These are phyloP conservation scores for Penicillium thymicola DNA, from an alignment of 2,329 filamentous ascomycete genomes.

Conservation along the genomic window DNA sequence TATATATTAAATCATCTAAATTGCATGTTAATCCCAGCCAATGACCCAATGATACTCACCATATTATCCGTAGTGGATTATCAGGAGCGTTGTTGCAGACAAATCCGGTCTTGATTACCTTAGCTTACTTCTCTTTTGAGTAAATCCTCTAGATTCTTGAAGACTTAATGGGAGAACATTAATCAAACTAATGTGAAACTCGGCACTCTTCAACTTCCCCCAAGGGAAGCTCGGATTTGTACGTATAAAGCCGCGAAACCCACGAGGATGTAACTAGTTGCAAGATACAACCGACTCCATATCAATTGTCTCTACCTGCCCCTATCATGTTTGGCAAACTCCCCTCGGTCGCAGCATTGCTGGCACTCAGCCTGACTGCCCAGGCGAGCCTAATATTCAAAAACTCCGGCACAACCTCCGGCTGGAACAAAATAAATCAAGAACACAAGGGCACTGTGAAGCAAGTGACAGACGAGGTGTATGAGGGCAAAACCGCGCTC, in stretches of 20 bases:
- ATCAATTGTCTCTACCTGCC: background rate
- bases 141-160: background rate
- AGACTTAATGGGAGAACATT: background rate
- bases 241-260: background rate
- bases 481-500: slow-evolving; percentile 40
- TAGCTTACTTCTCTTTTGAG: background rate
- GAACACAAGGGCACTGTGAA: slow-evolving; percentile 46
- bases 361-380: background rate
- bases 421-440: slow-evolving; percentile 41
- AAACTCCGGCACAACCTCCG: slow-evolving; percentile 32
- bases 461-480: slow-evolving; percentile 43
- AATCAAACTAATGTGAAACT: background rate
- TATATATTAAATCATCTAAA: background rate
- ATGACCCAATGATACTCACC: background rate
- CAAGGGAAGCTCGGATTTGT: background rate
- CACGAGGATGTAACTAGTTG: background rate
- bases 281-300: background rate
- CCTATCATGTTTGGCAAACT: background rate
- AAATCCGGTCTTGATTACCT: background rate
- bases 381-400: slow-evolving; percentile 19
- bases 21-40: background rate
- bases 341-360: background rate
- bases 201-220: no score
- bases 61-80: background rate
- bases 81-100: background rate